Evolutionary conservation across 495 filamentous ascomycete genomes (phyloP).

Genomic region (Aspergillus egyptiacus): DNA sequence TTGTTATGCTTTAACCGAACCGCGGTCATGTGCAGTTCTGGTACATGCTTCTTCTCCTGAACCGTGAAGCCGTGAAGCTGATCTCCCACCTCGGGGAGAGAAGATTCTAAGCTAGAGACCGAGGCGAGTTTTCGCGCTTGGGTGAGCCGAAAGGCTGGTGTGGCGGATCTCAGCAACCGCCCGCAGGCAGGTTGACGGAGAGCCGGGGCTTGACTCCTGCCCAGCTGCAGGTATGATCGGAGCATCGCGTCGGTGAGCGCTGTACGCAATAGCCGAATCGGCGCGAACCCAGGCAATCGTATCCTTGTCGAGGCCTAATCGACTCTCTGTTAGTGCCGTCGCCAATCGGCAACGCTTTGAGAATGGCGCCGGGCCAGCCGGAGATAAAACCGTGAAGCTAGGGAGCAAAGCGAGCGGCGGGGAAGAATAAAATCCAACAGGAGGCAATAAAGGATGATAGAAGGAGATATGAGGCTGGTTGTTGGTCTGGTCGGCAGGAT

Average conservation of each 20-base stretch:
- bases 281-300: not conserved
- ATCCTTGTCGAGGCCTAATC: too few relatives aligned
- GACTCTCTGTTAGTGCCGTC: not conserved
- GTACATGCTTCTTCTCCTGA: slow-evolving; percentile 79
- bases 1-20: slow-evolving; percentile 84
- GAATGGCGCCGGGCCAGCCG: slow-evolving; percentile 14
- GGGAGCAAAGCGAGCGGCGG: not conserved
- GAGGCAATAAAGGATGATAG: not conserved
- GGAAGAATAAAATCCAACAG: not conserved
- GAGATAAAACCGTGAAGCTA: slow-evolving; percentile 3
- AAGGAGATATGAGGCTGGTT: not conserved
- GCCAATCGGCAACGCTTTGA: not conserved
- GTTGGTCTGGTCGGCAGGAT: not conserved
- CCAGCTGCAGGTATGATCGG: slow-evolving; percentile 29
- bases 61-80: slow-evolving; percentile 91
- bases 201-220: slow-evolving; percentile 25
- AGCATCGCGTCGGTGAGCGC: slow-evolving; percentile 24
- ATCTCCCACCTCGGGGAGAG: slow-evolving; percentile 70
- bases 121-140: slow-evolving; percentile 49
- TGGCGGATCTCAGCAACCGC: slow-evolving; percentile 18
- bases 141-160: slow-evolving; percentile 36
- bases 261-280: not conserved
- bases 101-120: slow-evolving; percentile 61
- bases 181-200: slow-evolving; percentile 19
- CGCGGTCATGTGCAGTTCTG: slow-evolving; percentile 88